These are phyloP conservation scores for Gillenia trifoliata DNA, from an alignment of 306 rosid genomes.

Conservation along the genomic window DNA sequence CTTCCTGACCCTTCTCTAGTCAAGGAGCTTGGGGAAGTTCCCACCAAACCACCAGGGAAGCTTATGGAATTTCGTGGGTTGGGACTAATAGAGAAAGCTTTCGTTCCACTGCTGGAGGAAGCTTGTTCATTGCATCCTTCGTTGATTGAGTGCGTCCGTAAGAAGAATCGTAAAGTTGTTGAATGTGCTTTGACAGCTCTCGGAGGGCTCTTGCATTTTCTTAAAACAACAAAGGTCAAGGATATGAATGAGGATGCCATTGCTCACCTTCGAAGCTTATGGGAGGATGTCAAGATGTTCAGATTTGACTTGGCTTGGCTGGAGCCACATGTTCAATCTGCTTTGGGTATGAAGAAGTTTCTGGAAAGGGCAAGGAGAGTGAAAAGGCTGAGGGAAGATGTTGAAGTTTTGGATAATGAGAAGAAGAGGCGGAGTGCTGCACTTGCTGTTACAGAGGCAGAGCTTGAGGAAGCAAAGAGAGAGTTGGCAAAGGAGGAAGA, in stretches of 20 bases:
- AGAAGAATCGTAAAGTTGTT: not conserved
- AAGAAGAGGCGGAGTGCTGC: not conserved
- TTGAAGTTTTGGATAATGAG: not conserved
- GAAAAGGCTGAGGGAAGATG: not conserved
- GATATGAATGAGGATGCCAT: not conserved
- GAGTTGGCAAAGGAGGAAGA: not conserved
- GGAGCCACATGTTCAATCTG: conserved; percentile 6
- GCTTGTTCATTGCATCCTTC: not conserved
- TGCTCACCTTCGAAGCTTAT: not conserved
- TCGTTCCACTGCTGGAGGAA: conserved; percentile 6
- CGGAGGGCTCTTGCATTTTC: not conserved
- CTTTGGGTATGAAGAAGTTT: conserved; percentile 1
- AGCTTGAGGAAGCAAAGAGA: conserved; percentile 2
- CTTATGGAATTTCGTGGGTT: not conserved
- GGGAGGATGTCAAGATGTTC: conserved; percentile 3
- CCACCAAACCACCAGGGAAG: not conserved
- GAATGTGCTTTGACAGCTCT: conserved; percentile 6
- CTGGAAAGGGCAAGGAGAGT: conserved; percentile 3
- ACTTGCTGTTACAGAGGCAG: not conserved
- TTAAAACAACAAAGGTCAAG: not conserved
- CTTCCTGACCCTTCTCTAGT: not conserved
- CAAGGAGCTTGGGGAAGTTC: not conserved
- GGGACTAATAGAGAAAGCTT: conserved; percentile 1
- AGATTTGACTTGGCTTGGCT: conserved; percentile 9
- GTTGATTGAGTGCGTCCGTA: not conserved